Conservation (phyloP, 2,329 filamentous ascomycete species). For the Ascochyta fabae region DNA sequence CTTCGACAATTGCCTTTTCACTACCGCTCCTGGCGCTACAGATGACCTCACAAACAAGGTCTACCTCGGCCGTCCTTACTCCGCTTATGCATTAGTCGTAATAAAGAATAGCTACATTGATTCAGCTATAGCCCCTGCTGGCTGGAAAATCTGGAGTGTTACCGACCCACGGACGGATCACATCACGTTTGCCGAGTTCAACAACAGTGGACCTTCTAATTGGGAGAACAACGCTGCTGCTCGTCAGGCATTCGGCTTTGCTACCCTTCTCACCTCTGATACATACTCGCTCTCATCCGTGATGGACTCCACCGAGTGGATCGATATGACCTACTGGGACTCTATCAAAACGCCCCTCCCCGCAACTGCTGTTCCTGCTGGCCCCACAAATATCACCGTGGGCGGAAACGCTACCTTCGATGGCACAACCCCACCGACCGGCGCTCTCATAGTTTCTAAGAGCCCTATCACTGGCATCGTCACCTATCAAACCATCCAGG, state of each 20-base stretch:
- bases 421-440: constrained; percentile 43
- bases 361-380: constrained; percentile 17
- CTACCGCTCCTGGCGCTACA: constrained; percentile 44
- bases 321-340: constrained; percentile 50
- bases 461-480: constrained; percentile 43
- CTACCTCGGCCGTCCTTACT: constrained; percentile 60
- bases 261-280: constrained; percentile 48
- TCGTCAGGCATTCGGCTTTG: constrained; percentile 43
- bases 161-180: constrained; percentile 56
- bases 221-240: constrained; percentile 48
- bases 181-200: constrained; percentile 64
- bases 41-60: constrained; percentile 47
- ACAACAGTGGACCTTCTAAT: constrained; percentile 58
- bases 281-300: constrained; percentile 41
- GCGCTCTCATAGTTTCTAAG: constrained; percentile 51
- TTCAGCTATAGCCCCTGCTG: constrained; percentile 61
- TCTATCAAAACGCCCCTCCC: constrained; percentile 46
- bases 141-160: constrained; percentile 63
- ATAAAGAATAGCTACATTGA: constrained; percentile 59
- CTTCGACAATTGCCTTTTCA: constrained; percentile 58
- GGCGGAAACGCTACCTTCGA: constrained; percentile 35
- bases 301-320: constrained; percentile 49
- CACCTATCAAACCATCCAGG: constrained; percentile 48
- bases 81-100: constrained; percentile 55
- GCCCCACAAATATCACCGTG: constrained; percentile 33